Evolutionary conservation across 2,329 filamentous ascomycete genomes (phyloP).

Genomic region (Ophiostoma tasmaniense): DNA sequence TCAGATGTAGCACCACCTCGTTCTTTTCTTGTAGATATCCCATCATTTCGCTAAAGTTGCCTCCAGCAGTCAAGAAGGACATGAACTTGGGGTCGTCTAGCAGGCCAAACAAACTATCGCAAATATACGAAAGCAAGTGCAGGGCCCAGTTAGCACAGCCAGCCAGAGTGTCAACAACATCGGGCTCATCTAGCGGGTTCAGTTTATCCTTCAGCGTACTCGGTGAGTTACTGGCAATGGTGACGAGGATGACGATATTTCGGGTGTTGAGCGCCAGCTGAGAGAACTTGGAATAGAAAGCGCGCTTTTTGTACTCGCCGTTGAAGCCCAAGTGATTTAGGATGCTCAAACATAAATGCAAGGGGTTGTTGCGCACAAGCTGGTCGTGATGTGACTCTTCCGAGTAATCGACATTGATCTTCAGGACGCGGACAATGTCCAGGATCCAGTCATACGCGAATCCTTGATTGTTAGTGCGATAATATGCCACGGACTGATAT

Average conservation of each 20-base stretch:
- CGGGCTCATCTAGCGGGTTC: slow-evolving; percentile 59
- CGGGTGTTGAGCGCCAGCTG: slow-evolving; percentile 68
- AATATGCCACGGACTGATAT: background rate
- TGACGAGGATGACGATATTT: slow-evolving; percentile 58
- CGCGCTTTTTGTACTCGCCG: slow-evolving; percentile 52
- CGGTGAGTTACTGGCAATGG: slow-evolving; percentile 52
- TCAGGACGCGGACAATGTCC: slow-evolving; percentile 61
- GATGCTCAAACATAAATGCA: slow-evolving; percentile 70
- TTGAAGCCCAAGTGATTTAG: slow-evolving; percentile 70
- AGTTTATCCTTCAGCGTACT: slow-evolving; percentile 46
- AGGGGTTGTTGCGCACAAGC: slow-evolving; percentile 60
- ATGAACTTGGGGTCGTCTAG: slow-evolving; percentile 45
- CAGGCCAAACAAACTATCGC: slow-evolving; percentile 50
- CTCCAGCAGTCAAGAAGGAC: slow-evolving; percentile 37
- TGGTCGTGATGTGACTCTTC: slow-evolving; percentile 64
- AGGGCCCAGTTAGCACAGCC: slow-evolving; percentile 73
- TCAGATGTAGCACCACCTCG: slow-evolving; percentile 51
- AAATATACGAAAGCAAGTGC: slow-evolving; percentile 57
- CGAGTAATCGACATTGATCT: slow-evolving; percentile 72
- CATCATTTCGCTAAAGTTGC: slow-evolving; percentile 39
- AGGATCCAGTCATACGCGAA: slow-evolving; percentile 55
- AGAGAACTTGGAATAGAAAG: slow-evolving; percentile 63
- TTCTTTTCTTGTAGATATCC: slow-evolving; percentile 45
- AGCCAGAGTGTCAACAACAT: slow-evolving; percentile 62
- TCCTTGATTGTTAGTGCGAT: slow-evolving; percentile 30